phyloP scores from a whole-genome alignment of 1,284 basidiomycete species.

The Ceratobasidium sp. region DNA sequence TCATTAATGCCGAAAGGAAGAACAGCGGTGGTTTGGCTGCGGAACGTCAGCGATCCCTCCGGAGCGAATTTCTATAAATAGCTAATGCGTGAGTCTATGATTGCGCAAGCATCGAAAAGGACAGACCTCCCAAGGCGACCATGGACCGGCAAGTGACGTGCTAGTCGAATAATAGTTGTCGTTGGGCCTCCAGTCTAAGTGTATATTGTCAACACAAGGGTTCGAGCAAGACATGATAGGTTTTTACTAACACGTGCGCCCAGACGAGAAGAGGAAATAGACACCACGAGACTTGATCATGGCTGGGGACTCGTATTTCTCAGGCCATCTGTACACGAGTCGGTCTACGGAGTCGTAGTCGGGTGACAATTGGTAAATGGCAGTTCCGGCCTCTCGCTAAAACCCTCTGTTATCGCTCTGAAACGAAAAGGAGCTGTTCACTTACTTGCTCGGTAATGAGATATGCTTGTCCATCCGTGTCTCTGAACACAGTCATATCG shows the following conservation, averaged over 20 bases:
- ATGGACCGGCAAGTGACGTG: conserved; percentile 46
- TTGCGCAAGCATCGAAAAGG: background rate
- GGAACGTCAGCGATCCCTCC: conserved; percentile 46
- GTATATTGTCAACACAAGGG: background rate
- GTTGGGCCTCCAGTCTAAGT: conserved; percentile 46
- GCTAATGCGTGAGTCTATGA: background rate
- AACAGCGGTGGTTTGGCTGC: conserved; percentile 48
- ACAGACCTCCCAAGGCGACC: conserved; percentile 48
- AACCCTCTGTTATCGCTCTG: background rate
- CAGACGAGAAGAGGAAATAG: conserved; percentile 50
- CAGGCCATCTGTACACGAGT: conserved; percentile 44
- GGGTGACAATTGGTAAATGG: conserved; percentile 46
- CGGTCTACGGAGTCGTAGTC: conserved; percentile 46
- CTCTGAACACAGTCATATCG: conserved; percentile 49
- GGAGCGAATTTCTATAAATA: conserved; percentile 47
- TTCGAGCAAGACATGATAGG: background rate
- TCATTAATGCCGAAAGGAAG: conserved; percentile 47
- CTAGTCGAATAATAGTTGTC: conserved; percentile 49
- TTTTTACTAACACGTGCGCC: conserved; percentile 40
- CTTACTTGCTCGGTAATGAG: conserved; percentile 49
- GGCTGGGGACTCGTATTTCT: conserved; percentile 47
- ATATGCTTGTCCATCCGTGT: conserved; percentile 48
- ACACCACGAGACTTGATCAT: conserved; percentile 48
- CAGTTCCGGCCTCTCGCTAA: conserved; percentile 47
- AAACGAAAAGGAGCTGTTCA: background rate